phyloP scores from a whole-genome alignment of 192 early-diverging fungal species.

The Blastocladiella britannica region DNA sequence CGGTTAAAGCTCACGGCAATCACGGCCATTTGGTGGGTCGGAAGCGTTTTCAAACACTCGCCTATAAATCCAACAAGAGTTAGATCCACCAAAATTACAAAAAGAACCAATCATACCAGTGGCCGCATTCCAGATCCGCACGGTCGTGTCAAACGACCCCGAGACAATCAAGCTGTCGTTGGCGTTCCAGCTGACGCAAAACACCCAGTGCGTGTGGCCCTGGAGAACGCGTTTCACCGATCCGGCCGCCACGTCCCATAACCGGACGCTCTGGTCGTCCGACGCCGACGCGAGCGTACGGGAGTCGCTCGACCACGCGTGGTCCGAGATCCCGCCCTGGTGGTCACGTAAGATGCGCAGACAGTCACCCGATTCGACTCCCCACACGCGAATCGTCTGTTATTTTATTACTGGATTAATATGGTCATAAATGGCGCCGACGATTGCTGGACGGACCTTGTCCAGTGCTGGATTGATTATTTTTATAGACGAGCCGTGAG shows the following conservation, averaged over 20 bases:
- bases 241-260: conserved; percentile 72
- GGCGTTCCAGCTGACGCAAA: conserved; percentile 93
- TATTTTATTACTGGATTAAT: conserved; percentile 10
- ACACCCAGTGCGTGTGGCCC: conserved; percentile 93
- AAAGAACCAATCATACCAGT: conserved; percentile 28
- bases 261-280: conserved; percentile 85
- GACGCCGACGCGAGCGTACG: conserved; percentile 66
- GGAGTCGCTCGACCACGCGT: conserved; percentile 90
- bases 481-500: no score
- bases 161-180: conserved; percentile 83
- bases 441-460: conserved; percentile 1
- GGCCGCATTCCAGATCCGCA: conserved; percentile 88
- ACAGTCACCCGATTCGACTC: conserved; percentile 64
- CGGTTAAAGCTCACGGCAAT: conserved; percentile 87
- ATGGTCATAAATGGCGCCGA: not conserved
- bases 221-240: conserved; percentile 31
- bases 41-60: conserved; percentile 72
- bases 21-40: conserved; percentile 91
- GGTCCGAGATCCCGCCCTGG: conserved; percentile 77
- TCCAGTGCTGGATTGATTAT: no score
- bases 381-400: conserved; percentile 85
- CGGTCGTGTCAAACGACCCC: conserved; percentile 92
- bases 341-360: conserved; percentile 77
- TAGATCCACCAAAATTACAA: not conserved
- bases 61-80: conserved; percentile 16